Conservation (phyloP, 2,329 filamentous ascomycete genomes). For the Cryphonectria parasitica region DNA sequence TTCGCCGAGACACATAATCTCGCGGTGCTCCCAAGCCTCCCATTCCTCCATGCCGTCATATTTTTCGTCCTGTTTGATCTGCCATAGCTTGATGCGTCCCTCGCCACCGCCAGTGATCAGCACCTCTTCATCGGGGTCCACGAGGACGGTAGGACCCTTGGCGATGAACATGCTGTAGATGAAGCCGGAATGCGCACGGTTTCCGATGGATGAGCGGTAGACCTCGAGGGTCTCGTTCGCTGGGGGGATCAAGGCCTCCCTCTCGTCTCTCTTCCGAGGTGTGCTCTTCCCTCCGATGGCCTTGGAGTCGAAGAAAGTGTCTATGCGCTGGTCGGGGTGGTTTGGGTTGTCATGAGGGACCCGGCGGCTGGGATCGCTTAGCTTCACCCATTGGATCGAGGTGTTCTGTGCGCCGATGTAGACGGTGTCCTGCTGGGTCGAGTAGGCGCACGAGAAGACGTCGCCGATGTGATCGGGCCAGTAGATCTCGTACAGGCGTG, state of each 20-base stretch:
- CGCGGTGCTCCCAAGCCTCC: conserved; percentile 29
- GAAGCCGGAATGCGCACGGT: conserved; percentile 95
- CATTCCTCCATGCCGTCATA: conserved; percentile 66
- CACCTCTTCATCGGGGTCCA: conserved; percentile 76
- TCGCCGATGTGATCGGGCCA: conserved; percentile 94
- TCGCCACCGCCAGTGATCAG: conserved; percentile 91
- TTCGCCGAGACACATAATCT: conserved; percentile 64
- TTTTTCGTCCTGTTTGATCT: conserved; percentile 56
- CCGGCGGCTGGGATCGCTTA: conserved; percentile 65
- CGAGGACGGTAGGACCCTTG: conserved; percentile 66
- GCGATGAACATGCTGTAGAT: conserved; percentile 95
- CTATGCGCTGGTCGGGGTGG: conserved; percentile 76
- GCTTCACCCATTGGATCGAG: conserved; percentile 88
- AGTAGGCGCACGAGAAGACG: conserved; percentile 94
- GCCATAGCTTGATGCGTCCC: conserved; percentile 94
- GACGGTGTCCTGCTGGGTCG: conserved; percentile 74
- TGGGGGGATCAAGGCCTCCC: conserved; percentile 58
- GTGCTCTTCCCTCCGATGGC: conserved; percentile 82
- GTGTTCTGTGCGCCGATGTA: conserved; percentile 95
- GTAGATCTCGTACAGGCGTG: conserved; percentile 84
- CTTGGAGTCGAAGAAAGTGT: conserved; percentile 90
- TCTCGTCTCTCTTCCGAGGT: conserved; percentile 68
- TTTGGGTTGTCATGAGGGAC: conserved; percentile 66
- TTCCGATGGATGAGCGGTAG: conserved; percentile 75
- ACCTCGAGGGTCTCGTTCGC: conserved; percentile 73